Evolutionary conservation across 306 rosid genomes (phyloP).

Genomic region (Leucaena leucocephala): DNA sequence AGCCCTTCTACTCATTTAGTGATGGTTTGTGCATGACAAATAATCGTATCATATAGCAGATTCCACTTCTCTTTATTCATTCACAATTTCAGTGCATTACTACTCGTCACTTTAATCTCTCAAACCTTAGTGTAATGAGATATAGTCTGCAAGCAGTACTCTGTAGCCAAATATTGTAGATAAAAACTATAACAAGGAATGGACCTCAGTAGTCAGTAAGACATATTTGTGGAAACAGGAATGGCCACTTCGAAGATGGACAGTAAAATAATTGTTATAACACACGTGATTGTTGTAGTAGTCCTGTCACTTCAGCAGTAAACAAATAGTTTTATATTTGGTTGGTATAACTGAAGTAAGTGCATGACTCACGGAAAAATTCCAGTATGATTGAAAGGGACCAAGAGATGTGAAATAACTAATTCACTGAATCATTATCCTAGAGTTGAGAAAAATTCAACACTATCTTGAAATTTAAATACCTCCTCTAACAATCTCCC

Average conservation of each 20-base stretch:
- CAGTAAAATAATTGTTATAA: not conserved
- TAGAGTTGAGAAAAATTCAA: not conserved
- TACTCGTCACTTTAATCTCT: not conserved
- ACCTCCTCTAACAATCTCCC: not conserved
- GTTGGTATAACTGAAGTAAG: slow-evolving; percentile 9
- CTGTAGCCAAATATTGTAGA: not conserved
- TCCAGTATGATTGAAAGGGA: not conserved
- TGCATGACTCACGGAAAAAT: not conserved
- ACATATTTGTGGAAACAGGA: not conserved
- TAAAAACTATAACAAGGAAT: not conserved
- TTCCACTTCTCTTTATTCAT: not conserved
- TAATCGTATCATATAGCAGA: not conserved
- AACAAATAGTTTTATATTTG: not conserved
- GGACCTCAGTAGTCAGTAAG: not conserved
- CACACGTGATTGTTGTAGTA: not conserved
- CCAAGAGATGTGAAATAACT: not conserved
- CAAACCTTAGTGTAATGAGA: not conserved
- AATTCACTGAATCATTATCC: not conserved
- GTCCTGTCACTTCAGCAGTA: not conserved
- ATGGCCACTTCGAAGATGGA: not conserved
- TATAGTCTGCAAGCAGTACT: not conserved
- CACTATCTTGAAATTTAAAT: not conserved
- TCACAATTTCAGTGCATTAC: not conserved
- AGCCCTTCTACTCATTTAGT: not conserved
- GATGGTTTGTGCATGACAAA: no score